These are phyloP conservation scores for Termitomyces sp. DNA, from an alignment of 768 basidiomycete species.

Conservation along the genomic window DNA sequence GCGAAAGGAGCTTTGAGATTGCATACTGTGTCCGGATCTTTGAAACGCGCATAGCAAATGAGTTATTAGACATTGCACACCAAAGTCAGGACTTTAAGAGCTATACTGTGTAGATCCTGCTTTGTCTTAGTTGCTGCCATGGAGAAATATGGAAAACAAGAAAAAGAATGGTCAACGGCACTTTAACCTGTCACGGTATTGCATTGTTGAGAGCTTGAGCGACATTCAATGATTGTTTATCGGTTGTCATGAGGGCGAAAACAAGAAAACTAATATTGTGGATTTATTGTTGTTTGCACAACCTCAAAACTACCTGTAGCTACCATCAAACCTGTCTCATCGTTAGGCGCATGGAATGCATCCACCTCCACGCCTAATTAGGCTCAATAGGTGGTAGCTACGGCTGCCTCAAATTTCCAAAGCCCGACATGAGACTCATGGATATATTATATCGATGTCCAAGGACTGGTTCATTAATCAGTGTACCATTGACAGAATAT, in stretches of 20 bases:
- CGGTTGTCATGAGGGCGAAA: not conserved
- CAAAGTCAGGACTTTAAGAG: not conserved
- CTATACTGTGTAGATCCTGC: not conserved
- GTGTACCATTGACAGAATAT: too few relatives aligned
- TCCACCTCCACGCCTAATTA: too few relatives aligned
- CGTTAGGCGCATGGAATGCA: too few relatives aligned
- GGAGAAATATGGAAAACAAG: not conserved
- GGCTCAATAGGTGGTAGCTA: too few relatives aligned
- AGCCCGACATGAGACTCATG: too few relatives aligned
- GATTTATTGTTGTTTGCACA: not conserved
- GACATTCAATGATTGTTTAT: not conserved
- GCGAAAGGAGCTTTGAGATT: not conserved
- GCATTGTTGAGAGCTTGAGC: not conserved
- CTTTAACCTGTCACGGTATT: not conserved
- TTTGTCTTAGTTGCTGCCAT: not conserved
- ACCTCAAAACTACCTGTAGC: too few relatives aligned
- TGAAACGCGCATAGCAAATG: not conserved
- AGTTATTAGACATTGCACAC: not conserved
- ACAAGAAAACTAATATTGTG: not conserved
- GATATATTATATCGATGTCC: too few relatives aligned
- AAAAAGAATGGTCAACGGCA: not conserved
- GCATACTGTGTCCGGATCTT: not conserved
- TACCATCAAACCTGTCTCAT: too few relatives aligned
- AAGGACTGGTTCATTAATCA: too few relatives aligned
- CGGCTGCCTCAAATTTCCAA: too few relatives aligned